Evolutionary conservation across 805 yeast species (phyloP).

Genomic region (Ascoidea rubescens): DNA sequence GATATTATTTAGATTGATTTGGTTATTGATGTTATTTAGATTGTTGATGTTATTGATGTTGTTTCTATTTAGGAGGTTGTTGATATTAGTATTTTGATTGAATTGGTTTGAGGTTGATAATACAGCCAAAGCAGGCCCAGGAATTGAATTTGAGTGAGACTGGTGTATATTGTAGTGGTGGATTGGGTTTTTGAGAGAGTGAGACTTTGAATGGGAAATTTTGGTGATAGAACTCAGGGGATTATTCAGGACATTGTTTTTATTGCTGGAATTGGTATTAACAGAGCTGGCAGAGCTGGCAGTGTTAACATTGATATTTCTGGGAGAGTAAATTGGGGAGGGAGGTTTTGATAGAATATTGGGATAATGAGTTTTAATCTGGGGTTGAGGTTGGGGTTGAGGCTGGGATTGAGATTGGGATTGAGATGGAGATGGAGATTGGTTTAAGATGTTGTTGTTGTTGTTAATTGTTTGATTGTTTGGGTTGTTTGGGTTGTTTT

Average conservation of each 20-base stretch:
- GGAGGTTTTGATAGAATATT: neutral
- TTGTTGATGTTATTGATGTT: no score
- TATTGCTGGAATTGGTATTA: neutral
- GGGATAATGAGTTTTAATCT: neutral
- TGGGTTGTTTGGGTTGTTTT: neutral
- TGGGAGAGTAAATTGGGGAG: neutral
- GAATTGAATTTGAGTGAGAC: slow-evolving; percentile 13
- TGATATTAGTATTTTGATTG: no score
- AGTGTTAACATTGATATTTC: neutral
- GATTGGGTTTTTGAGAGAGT: neutral
- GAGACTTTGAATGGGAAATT: no score
- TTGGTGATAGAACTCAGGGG: no score
- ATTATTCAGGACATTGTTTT: no score
- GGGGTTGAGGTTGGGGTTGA: slow-evolving; percentile 8
- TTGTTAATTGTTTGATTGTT: neutral
- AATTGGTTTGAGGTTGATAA: slow-evolving; percentile 13
- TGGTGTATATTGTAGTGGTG: slow-evolving; percentile 7
- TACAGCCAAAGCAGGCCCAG: slow-evolving; percentile 34
- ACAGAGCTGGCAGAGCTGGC: no score
- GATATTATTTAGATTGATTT: no score
- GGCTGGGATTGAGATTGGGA: slow-evolving; percentile 17
- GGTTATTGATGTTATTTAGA: no score
- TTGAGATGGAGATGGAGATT: slow-evolving; percentile 10
- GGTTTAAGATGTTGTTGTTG: no score
- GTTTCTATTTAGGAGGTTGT: no score